A percentile compares a stretch with the other conserved stretches of the same genome.
These are phyloP conservation scores for Chalciporus sphaerocephalus DNA, from an alignment of 768 basidiomycete species.

Conservation along the genomic window DNA sequence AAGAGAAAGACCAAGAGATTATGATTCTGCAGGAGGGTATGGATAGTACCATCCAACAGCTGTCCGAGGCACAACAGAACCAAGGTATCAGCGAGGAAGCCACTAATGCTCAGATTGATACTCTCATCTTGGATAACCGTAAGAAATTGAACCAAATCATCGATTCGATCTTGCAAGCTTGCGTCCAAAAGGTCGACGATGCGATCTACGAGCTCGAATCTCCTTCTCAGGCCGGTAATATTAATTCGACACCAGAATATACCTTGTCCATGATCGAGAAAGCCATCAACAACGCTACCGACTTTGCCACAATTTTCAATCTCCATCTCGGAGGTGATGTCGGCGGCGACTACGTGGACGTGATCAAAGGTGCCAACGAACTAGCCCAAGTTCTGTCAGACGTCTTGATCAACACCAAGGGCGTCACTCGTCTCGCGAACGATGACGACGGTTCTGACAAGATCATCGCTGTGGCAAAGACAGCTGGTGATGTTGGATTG, in stretches of 20 bases:
- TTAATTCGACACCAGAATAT: conserved; percentile 97
- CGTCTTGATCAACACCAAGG: conserved; percentile 90
- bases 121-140: conserved; percentile 90
- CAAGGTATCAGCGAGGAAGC: conserved; percentile 85
- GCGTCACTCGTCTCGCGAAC: conserved; percentile 86
- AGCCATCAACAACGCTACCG: conserved; percentile 87
- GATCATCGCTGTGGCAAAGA: conserved; percentile 78
- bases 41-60: conserved; percentile 84
- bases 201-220: conserved; percentile 97
- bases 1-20: conserved; percentile 98
- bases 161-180: conserved; percentile 94
- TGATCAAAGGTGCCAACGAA: conserved; percentile 96
- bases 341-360: conserved; percentile 94
- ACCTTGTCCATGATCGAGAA: conserved; percentile 98
- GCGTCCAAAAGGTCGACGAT: conserved; percentile 96
- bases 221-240: conserved; percentile 88
- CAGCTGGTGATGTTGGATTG: conserved; percentile 81
- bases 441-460: conserved; percentile 92
- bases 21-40: conserved; percentile 92
- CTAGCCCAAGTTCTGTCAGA: conserved; percentile 91
- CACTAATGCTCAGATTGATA: conserved; percentile 96
- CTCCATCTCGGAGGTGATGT: conserved; percentile 80
- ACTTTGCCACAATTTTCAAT: conserved; percentile 93
- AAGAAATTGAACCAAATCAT: conserved; percentile 99
- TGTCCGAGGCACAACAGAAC: conserved; percentile 83